Percentiles rank a stretch among this genome's conserved stretches.
phyloP scores from a whole-genome alignment of 2,329 filamentous ascomycete species.

The Alternaria arborescens region DNA sequence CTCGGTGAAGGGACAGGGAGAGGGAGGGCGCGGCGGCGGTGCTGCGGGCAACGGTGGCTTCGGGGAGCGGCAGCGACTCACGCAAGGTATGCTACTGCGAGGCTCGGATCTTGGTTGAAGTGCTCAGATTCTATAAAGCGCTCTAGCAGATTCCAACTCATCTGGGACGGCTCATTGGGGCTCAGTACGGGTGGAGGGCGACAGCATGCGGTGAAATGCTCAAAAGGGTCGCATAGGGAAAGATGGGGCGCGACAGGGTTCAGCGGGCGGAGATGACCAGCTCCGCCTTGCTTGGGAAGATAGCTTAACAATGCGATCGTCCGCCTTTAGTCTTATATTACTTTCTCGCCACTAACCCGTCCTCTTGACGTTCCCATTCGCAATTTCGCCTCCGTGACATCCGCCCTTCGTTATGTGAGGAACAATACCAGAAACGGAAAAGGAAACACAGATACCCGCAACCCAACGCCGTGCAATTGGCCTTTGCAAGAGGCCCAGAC shows the following conservation, averaged over 20 bases:
- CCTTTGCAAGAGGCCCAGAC: slow-evolving; percentile 1
- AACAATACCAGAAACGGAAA: slow-evolving; percentile 1
- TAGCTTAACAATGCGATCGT: slow-evolving; percentile 11
- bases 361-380: neutral
- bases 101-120: slow-evolving; percentile 89
- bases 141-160: slow-evolving; percentile 83
- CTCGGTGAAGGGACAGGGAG: neutral
- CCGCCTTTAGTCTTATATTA: slow-evolving; percentile 1
- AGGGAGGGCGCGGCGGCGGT: slow-evolving; percentile 17
- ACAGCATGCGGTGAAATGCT: slow-evolving; percentile 23
- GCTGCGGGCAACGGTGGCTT: slow-evolving; percentile 39
- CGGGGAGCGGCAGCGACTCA: slow-evolving; percentile 59
- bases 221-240: slow-evolving; percentile 32
- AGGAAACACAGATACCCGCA: slow-evolving; percentile 9
- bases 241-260: slow-evolving; percentile 27
- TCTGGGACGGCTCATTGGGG: slow-evolving; percentile 54
- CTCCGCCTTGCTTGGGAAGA: slow-evolving; percentile 13
- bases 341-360: neutral
- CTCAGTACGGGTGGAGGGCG: slow-evolving; percentile 28
- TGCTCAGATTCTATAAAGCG: slow-evolving; percentile 93
- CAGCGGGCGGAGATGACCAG: slow-evolving; percentile 21
- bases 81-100: slow-evolving; percentile 89
- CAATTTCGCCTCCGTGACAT: neutral
- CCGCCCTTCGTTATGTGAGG: neutral
- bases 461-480: slow-evolving; percentile 15